Evolutionary conservation across 371 early-diverging fungal species (phyloP).

Genomic region (Vittaforma corneae): DNA sequence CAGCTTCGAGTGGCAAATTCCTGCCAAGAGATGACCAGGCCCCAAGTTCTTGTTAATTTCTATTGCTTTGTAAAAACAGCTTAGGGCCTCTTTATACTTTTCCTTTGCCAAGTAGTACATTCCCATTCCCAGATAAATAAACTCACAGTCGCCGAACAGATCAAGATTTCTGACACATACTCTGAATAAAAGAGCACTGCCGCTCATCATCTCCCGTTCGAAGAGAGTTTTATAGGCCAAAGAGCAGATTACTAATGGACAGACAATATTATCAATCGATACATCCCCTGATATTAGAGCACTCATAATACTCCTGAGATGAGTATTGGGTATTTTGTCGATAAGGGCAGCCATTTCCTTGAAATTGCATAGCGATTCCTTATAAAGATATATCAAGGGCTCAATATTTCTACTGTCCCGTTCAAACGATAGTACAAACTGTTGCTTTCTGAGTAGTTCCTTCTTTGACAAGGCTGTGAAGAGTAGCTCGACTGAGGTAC

Average conservation of each 20-base stretch:
- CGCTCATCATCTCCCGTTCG: too few relatives aligned
- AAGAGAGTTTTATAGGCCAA: too few relatives aligned
- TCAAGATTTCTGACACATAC: background rate
- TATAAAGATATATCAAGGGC: background rate
- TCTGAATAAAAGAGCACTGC: background rate
- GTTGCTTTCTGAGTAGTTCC: background rate
- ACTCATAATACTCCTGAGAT: background rate
- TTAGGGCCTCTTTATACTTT: slow-evolving; percentile 37
- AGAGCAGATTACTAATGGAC: too few relatives aligned
- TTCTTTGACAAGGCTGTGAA: background rate
- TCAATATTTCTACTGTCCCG: background rate
- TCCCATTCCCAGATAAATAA: slow-evolving; percentile 23
- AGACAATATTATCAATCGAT: too few relatives aligned
- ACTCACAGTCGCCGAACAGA: slow-evolving; percentile 10
- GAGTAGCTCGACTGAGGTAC: background rate
- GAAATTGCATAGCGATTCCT: slow-evolving; percentile 6
- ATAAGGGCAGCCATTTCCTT: background rate
- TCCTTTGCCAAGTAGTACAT: slow-evolving; percentile 34
- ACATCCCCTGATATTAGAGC: background rate
- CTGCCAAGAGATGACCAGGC: slow-evolving; percentile 30
- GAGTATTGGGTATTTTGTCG: background rate
- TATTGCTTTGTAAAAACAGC: slow-evolving; percentile 22
- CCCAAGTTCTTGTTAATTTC: slow-evolving; percentile 22
- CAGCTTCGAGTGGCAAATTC: slow-evolving; percentile 32
- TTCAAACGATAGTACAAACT: background rate